Base-by-base conservation (phyloP, 306 rosid species). In the Cercis canadensis region DNA sequence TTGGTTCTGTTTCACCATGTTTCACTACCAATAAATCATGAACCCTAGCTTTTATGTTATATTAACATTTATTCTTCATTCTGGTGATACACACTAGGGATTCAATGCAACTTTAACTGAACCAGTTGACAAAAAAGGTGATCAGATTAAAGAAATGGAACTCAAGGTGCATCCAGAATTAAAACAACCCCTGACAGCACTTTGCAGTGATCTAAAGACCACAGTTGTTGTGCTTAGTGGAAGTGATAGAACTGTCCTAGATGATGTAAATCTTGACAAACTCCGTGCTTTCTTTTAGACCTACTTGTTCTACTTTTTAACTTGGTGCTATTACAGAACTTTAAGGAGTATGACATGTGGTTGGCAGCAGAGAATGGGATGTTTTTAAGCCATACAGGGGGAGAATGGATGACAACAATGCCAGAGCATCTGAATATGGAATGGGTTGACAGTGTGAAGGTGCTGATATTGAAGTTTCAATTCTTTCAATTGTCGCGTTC, bases 361-460 rank as follows among this genome's bases (percentile, higher is more conserved):
- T 84, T 93, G 82, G 98, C 98, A 56, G 98, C 98, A 12, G 98
- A 93, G 83, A 90, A 93, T 75, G 98, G 97, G 72, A 93, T 93
- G 98, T 93, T 93, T 74, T 60, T 93, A 65, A 84, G 90, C 50
- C 78, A 62, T 63, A 82, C 98, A 12, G 81, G 70, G 73, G 97
- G 97, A 44, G 88, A 81, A 21, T 93, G 98, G 98, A 90, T 93
- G 98, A 90, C 98, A 62, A 93, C 98, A 52, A 93, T 93, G 98
- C 98, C 97, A 4, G 98, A 93, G 65, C 97, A 88, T 69, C 75
- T 88, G 78, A 93, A 87, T 78, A 90, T 90, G 98, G 98, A 93
- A 65, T 93, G 98, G 98, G 85, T 87, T 47, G 96, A 87, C 45
- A 93, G 97, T 24, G 88, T 93, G 76, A 82, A 87, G 96, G 98